Conservation (phyloP, 495 filamentous ascomycete genomes). For the Penicillium robsamsonii region DNA sequence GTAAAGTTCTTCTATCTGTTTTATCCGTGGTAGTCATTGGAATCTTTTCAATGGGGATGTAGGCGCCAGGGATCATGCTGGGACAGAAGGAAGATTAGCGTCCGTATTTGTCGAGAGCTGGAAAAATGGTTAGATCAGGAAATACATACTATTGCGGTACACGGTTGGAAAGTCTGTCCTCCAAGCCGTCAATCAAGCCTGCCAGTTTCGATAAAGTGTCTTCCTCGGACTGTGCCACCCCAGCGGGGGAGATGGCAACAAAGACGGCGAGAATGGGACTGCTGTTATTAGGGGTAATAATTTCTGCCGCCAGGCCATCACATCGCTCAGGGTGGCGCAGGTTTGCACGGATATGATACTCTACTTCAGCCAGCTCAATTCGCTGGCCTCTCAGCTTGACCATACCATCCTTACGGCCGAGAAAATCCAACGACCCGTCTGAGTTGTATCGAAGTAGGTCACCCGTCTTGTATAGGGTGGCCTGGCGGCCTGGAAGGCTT, state of each 20-base stretch:
- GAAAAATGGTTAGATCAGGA: neutral
- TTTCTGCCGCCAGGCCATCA: no score
- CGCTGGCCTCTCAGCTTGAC: neutral
- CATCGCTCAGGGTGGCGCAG: constrained; percentile 15
- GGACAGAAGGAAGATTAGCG: neutral
- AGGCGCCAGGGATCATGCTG: neutral
- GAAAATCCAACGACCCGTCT: neutral
- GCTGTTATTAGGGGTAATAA: no score
- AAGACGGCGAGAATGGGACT: no score
- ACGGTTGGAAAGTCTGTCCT: neutral
- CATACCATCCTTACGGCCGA: neutral
- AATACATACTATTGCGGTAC: neutral
- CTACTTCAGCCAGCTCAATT: neutral
- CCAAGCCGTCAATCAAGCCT: constrained; percentile 3
- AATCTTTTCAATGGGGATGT: neutral
- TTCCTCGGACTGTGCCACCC: no score
- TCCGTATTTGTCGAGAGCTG: no score
- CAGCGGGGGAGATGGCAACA: no score
- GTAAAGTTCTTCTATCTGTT: neutral
- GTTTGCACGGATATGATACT: constrained; percentile 31
- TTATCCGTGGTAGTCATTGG: neutral
- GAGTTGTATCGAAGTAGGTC: neutral
- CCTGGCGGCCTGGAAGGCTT: neutral
- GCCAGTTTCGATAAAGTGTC: constrained; percentile 21
- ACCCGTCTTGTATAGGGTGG: constrained; percentile 2